Percentiles rank a stretch among this genome's conserved stretches.
Conservation (phyloP, 805 yeast species). For the Nakazawaea siamensis region DNA sequence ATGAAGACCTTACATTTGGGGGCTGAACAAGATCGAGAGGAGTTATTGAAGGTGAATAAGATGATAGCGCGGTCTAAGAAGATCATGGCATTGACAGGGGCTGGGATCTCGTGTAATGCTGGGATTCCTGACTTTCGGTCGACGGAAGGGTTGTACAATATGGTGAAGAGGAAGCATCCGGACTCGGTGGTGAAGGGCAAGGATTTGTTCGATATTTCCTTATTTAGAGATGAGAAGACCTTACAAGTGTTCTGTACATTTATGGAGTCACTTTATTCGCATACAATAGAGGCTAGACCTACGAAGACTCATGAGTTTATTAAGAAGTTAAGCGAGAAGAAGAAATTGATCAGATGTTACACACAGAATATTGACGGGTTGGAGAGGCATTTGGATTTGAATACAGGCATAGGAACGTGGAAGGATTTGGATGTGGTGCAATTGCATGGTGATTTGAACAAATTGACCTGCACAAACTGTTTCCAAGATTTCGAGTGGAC, state of each 20-base stretch:
- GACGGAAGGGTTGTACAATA: conserved; percentile 70
- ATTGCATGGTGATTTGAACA: conserved; percentile 82
- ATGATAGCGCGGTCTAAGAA: conserved; percentile 38
- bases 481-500: conserved; percentile 54
- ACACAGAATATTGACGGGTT: conserved; percentile 94
- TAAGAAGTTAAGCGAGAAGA: conserved; percentile 46
- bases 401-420: conserved; percentile 53
- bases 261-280: conserved; percentile 71
- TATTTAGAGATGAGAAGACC: conserved; percentile 62
- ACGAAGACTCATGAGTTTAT: conserved; percentile 82
- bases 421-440: conserved; percentile 72
- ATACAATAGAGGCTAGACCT: conserved; percentile 61
- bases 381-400: conserved; percentile 59
- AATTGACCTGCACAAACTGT: conserved; percentile 71
- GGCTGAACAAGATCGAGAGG: background rate
- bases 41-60: conserved; percentile 14
- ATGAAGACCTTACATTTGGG: background rate
- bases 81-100: conserved; percentile 78
- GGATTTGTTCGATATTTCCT: conserved; percentile 82
- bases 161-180: conserved; percentile 58
- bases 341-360: conserved; percentile 73
- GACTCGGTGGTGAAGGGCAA: conserved; percentile 68
- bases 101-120: conserved; percentile 94
- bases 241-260: conserved; percentile 76
- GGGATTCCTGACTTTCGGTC: conserved; percentile 96